Evolutionary conservation across 257 asterid species (phyloP).

Genomic region (Fraxinus anomala): DNA sequence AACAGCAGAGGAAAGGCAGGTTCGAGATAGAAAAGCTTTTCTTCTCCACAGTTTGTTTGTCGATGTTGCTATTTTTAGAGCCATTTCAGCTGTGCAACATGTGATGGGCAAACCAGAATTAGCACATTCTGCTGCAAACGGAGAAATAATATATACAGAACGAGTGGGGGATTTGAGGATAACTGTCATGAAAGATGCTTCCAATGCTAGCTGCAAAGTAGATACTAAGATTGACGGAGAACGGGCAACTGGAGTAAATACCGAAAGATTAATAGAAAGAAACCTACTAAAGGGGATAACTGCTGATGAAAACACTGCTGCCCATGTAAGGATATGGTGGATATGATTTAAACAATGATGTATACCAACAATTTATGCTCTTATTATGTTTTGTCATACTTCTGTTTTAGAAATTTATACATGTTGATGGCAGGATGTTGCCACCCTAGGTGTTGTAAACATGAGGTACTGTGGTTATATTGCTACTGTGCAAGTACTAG

Average conservation of each 20-base stretch:
- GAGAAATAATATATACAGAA: conserved; percentile 49
- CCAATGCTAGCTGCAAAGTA: conserved; percentile 80
- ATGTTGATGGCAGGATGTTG: conserved; percentile 68
- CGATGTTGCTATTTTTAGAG: conserved; percentile 91
- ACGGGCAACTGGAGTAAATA: conserved; percentile 64
- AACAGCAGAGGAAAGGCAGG: conserved; percentile 94
- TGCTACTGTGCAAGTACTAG: conserved; percentile 79
- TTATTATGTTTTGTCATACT: conserved; percentile 19
- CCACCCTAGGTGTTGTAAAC: conserved; percentile 80
- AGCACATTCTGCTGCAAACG: conserved; percentile 41
- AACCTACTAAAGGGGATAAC: conserved; percentile 94
- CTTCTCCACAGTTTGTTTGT: conserved; percentile 91
- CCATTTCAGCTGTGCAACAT: conserved; percentile 68
- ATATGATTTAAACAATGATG: conserved; percentile 7
- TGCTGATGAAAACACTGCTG: conserved; percentile 95
- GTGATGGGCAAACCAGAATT: conserved; percentile 62
- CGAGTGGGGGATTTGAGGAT: conserved; percentile 79
- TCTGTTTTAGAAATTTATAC: conserved; percentile 16
- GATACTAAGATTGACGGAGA: conserved; percentile 91
- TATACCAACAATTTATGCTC: conserved; percentile 19
- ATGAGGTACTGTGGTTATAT: conserved; percentile 76
- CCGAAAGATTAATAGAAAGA: conserved; percentile 68
- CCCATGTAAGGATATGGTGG: conserved; percentile 68
- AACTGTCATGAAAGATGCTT: conserved; percentile 68
- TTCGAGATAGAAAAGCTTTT: conserved; percentile 91